Base-by-base conservation (phyloP, 495 filamentous ascomycete genomes). In the Schizothecium vesticola region DNA sequence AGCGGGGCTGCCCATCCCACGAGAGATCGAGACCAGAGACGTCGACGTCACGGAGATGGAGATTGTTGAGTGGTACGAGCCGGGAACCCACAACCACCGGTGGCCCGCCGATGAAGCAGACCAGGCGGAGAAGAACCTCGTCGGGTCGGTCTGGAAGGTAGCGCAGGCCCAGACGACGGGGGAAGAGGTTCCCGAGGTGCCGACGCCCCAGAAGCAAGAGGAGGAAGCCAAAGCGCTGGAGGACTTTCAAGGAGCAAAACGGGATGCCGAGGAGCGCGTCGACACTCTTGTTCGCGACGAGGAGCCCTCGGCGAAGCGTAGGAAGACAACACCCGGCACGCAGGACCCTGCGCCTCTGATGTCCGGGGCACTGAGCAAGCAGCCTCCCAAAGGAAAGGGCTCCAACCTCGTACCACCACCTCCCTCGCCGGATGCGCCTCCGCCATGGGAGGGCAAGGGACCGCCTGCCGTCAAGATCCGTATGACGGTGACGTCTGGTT, bases 401-500 rank as follows among this genome's bases (percentile, higher is more conserved):
- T 75, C 75, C 19, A 75, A 80, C 57, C 70, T 81, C 19, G 72
- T 79, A 22, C 77, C 78, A 4, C 67, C 73, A 28, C 61, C 77
- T 16, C 74, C 76, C 3, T 70, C 75, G 31, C 66, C 80, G 13
- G 68, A 77, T 31, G 71, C 77, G 5, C 74, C 79, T 5, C 73
- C 77, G 19, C 76, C 79, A 9, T 81, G 81, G 78, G 79, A 79
- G 29, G 79, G 78, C 62, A 82, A 85, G 68, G 84, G 82, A 9
- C 88, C 90, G 9, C 87, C 92, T 2, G 94, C 93, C 9, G 89
- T 87, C 56, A 91, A 86, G 75, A 86, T 99, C 61, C 87, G 88
- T 65, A 92, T 99, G 91, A 96, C 91, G 1, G 95, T 97, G 56
- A 90, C 93, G 5, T 97, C 93, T 4, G 95, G 95, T 56, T 99